These are phyloP conservation scores for Tephrocybe sp. DNA, from an alignment of 768 basidiomycete genomes.

Conservation along the genomic window DNA sequence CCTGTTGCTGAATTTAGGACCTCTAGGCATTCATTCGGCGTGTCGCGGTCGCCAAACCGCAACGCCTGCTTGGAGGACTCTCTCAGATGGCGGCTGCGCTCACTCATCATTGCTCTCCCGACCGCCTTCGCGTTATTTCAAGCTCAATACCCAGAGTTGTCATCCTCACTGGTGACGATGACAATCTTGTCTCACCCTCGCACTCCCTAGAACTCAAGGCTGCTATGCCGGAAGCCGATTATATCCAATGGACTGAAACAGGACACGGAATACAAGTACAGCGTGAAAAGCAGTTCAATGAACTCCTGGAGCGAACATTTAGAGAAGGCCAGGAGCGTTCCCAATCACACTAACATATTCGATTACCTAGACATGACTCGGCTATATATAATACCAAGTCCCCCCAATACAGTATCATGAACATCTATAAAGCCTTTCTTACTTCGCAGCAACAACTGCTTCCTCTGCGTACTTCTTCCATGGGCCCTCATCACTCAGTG, in stretches of 20 bases:
- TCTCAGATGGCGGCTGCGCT: conserved; percentile 72
- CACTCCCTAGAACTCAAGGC: conserved; percentile 53
- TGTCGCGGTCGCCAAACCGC: conserved; percentile 51
- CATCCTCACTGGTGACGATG: conserved; percentile 68
- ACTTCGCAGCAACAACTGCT: not conserved
- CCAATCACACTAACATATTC: not conserved
- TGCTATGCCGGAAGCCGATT: conserved; percentile 59
- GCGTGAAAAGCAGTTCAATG: conserved; percentile 46
- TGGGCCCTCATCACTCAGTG: conserved; percentile 85
- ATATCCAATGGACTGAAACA: conserved; percentile 55
- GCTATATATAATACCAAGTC: not conserved
- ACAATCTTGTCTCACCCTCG: conserved; percentile 50
- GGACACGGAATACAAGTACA: conserved; percentile 67
- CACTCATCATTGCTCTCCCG: conserved; percentile 56
- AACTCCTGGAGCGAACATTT: conserved; percentile 53
- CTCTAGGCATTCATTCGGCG: conserved; percentile 46
- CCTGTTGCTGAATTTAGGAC: not conserved
- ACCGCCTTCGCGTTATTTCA: conserved; percentile 48
- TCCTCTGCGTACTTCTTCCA: conserved; percentile 58
- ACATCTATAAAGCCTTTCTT: conserved; percentile 1
- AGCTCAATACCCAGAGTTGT: conserved; percentile 59
- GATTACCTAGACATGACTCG: not conserved
- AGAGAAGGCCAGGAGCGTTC: conserved; percentile 41
- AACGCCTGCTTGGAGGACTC: conserved; percentile 56
- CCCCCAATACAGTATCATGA: conserved; percentile 2